phyloP scores from a whole-genome alignment of 1,139 yeast genomes.

The Geotrichum histeridarum region DNA sequence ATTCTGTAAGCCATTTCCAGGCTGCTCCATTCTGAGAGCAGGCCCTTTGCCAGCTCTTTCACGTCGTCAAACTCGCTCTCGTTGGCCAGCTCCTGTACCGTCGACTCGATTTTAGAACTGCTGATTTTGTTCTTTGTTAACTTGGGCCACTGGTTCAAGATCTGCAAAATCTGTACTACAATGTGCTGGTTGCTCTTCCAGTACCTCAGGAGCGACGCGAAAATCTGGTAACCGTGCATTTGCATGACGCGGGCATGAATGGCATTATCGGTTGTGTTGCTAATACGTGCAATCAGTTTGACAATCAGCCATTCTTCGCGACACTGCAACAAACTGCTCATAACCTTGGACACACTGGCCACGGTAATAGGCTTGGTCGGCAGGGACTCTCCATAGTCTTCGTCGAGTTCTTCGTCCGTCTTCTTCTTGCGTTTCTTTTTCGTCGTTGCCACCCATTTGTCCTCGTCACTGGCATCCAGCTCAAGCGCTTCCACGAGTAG shows the following conservation, averaged over 20 bases:
- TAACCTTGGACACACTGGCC: conserved; percentile 63
- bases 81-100: conserved; percentile 46
- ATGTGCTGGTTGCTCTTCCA: conserved; percentile 38
- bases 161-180: conserved; percentile 45
- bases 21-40: conserved; percentile 65
- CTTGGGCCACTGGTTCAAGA: conserved; percentile 71
- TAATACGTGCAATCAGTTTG: conserved; percentile 64
- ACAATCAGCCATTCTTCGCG: conserved; percentile 63
- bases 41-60: conserved; percentile 41
- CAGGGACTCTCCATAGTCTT: conserved; percentile 57
- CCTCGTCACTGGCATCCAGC: conserved; percentile 52
- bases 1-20: conserved; percentile 82
- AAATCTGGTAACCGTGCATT: conserved; percentile 82
- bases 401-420: conserved; percentile 41
- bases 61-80: conserved; percentile 30
- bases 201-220: conserved; percentile 54
- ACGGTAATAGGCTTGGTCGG: conserved; percentile 49
- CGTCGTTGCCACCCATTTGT: conserved; percentile 34
- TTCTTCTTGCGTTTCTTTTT: conserved; percentile 59
- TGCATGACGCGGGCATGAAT: conserved; percentile 60
- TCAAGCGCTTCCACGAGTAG: conserved; percentile 82
- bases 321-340: conserved; percentile 74
- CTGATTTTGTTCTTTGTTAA: conserved; percentile 76
- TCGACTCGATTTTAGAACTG: conserved; percentile 69
- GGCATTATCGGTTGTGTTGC: conserved; percentile 50